Evolutionary conservation across 1,284 basidiomycete species (phyloP).

Genomic region (Phlebopus sp.): DNA sequence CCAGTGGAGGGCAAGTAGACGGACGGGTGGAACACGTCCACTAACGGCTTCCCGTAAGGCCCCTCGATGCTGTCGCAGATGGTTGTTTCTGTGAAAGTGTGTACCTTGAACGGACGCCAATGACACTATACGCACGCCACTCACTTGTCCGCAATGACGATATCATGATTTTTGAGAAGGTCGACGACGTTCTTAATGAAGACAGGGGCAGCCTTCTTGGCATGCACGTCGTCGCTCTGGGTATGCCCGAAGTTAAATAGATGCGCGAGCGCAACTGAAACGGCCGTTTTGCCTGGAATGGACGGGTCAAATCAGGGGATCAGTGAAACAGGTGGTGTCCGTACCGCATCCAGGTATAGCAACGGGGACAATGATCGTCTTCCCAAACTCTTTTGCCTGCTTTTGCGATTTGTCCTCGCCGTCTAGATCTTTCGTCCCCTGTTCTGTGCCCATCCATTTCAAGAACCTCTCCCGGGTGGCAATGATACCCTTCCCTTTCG

Average conservation of each 20-base stretch:
- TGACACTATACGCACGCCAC: slow-evolving; percentile 19
- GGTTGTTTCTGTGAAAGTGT: slow-evolving; percentile 72
- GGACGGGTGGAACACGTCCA: slow-evolving; percentile 49
- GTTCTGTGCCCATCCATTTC: slow-evolving; percentile 56
- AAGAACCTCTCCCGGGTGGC: slow-evolving; percentile 81
- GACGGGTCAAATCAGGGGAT: slow-evolving; percentile 3
- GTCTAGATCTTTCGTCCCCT: slow-evolving; percentile 38
- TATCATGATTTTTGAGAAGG: slow-evolving; percentile 60
- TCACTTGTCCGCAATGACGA: slow-evolving; percentile 90
- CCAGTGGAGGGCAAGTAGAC: slow-evolving; percentile 82
- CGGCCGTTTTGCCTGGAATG: slow-evolving; percentile 78
- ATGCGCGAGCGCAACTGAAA: slow-evolving; percentile 75
- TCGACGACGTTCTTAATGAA: slow-evolving; percentile 78
- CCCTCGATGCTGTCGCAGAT: slow-evolving; percentile 72
- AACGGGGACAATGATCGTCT: slow-evolving; percentile 85
- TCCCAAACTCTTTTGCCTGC: slow-evolving; percentile 48
- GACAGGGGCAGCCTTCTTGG: slow-evolving; percentile 72
- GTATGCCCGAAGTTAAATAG: slow-evolving; percentile 87
- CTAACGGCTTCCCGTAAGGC: slow-evolving; percentile 58
- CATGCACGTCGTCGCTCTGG: slow-evolving; percentile 87
- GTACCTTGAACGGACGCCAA: background rate
- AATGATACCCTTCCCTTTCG: slow-evolving; percentile 80
- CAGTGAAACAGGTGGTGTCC: slow-evolving; percentile 26
- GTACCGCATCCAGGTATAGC: slow-evolving; percentile 91
- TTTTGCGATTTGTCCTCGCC: slow-evolving; percentile 19